Conservation (phyloP, 768 basidiomycete genomes). For the Hypholoma fasciculare region DNA sequence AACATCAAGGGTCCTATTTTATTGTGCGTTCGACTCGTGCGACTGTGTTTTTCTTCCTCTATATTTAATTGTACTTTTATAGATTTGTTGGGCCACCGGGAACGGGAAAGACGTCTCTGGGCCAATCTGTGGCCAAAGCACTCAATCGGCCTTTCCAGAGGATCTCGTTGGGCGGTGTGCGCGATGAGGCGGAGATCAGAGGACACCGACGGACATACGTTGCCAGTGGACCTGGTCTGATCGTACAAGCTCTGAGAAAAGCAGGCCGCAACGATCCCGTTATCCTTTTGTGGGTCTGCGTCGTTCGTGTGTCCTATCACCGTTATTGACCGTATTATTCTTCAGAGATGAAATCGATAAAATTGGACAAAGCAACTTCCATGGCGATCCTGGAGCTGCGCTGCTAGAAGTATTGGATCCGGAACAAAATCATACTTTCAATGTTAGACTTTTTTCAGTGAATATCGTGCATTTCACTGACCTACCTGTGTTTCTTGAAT, state of each 20-base stretch:
- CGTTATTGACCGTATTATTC: slow-evolving; percentile 10
- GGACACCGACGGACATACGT: slow-evolving; percentile 79
- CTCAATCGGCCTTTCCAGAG: slow-evolving; percentile 87
- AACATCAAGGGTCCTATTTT: slow-evolving; percentile 72
- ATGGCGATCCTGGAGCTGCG: slow-evolving; percentile 91
- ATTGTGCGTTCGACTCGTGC: slow-evolving; percentile 36
- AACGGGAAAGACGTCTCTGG: slow-evolving; percentile 89
- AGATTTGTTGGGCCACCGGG: slow-evolving; percentile 92
- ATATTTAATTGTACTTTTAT: not conserved
- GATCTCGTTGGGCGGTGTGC: slow-evolving; percentile 88
- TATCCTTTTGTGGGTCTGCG: slow-evolving; percentile 54
- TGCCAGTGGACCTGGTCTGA: slow-evolving; percentile 81
- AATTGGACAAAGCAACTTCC: slow-evolving; percentile 82
- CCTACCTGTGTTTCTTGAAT: slow-evolving; percentile 1
- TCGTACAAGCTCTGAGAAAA: slow-evolving; percentile 85
- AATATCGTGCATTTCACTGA: not conserved
- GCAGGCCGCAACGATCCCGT: slow-evolving; percentile 82
- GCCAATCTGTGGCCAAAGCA: slow-evolving; percentile 83
- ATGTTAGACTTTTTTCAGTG: slow-evolving; percentile 40
- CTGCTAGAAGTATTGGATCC: slow-evolving; percentile 92
- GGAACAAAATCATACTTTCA: slow-evolving; percentile 86
- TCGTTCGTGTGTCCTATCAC: slow-evolving; percentile 13
- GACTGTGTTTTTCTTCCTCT: not conserved
- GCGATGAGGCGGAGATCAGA: slow-evolving; percentile 79
- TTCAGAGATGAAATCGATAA: slow-evolving; percentile 89